phyloP scores from a whole-genome alignment of 2,329 filamentous ascomycete species.

The Penicillium sp. region DNA sequence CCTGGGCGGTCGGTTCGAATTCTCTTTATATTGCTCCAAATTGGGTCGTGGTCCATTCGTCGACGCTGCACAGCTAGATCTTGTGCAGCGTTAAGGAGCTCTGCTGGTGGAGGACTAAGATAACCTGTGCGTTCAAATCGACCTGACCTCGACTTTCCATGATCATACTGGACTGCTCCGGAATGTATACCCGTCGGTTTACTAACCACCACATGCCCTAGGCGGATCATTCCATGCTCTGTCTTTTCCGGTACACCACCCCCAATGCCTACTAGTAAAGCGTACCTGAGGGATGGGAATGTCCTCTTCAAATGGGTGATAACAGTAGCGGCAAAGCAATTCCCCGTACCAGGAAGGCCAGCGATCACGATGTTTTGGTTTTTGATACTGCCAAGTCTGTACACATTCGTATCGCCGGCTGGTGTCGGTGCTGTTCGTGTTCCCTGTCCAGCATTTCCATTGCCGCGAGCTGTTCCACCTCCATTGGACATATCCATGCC shows the following conservation, averaged over 20 bases:
- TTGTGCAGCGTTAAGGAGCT: too few relatives aligned
- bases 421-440: conserved; percentile 9
- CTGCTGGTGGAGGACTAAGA: not conserved
- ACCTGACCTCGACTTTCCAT: not conserved
- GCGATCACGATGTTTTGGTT: conserved; percentile 9
- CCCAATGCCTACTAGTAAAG: not conserved
- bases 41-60: too few relatives aligned
- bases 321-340: conserved; percentile 9
- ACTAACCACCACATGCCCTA: conserved; percentile 25
- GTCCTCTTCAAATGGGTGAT: not conserved
- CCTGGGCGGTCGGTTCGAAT: too few relatives aligned
- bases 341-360: conserved; percentile 12
- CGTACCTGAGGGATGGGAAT: not conserved
- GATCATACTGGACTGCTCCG: conserved; percentile 7
- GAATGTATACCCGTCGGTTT: not conserved
- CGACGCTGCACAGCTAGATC: too few relatives aligned
- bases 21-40: too few relatives aligned
- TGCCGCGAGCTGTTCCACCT: conserved; percentile 22
- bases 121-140: not conserved
- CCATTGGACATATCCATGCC: conserved; percentile 19
- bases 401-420: conserved; percentile 12
- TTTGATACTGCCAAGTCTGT: conserved; percentile 6
- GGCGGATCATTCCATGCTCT: conserved; percentile 11
- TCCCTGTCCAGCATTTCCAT: conserved; percentile 21
- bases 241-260: conserved; percentile 2